Conservation (phyloP, 2,329 filamentous ascomycete species). For the Sclerotinia borealis region DNA sequence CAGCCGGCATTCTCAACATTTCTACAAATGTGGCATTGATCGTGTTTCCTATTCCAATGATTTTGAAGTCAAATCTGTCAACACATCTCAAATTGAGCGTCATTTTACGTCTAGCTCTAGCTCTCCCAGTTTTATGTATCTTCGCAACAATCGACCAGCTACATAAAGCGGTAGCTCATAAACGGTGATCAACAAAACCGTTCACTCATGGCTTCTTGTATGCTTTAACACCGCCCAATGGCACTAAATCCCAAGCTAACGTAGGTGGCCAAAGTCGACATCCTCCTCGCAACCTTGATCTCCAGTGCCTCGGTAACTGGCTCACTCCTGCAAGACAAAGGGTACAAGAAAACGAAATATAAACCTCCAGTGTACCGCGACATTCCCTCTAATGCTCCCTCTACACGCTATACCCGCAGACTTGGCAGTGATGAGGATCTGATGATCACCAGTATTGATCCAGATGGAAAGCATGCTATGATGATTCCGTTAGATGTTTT, state of each 20-base stretch:
- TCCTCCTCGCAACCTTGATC: slow-evolving; percentile 77
- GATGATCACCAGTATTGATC: background rate
- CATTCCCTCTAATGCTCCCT: background rate
- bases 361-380: slow-evolving; percentile 27
- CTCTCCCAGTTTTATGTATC: slow-evolving; percentile 63
- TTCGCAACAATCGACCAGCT: slow-evolving; percentile 73
- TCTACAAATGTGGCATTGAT: slow-evolving; percentile 82
- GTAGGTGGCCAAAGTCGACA: slow-evolving; percentile 52
- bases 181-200: slow-evolving; percentile 76
- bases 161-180: slow-evolving; percentile 59
- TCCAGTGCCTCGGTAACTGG: slow-evolving; percentile 89
- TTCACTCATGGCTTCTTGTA: slow-evolving; percentile 69
- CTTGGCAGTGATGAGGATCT: slow-evolving; percentile 3
- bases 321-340: slow-evolving; percentile 83
- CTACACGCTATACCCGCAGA: background rate
- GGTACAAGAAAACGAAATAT: slow-evolving; percentile 83
- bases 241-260: background rate
- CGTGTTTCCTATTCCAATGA: slow-evolving; percentile 81
- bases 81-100: slow-evolving; percentile 27
- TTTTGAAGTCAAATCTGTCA: slow-evolving; percentile 69
- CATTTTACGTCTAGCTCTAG: slow-evolving; percentile 1
- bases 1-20: slow-evolving; percentile 79
- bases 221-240: background rate
- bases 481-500: background rate
- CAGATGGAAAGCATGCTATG: background rate